A percentile compares a stretch with the other conserved stretches of the same genome.
Conservation (phyloP, 1,284 basidiomycete species). For the Xerocomus tenax region DNA sequence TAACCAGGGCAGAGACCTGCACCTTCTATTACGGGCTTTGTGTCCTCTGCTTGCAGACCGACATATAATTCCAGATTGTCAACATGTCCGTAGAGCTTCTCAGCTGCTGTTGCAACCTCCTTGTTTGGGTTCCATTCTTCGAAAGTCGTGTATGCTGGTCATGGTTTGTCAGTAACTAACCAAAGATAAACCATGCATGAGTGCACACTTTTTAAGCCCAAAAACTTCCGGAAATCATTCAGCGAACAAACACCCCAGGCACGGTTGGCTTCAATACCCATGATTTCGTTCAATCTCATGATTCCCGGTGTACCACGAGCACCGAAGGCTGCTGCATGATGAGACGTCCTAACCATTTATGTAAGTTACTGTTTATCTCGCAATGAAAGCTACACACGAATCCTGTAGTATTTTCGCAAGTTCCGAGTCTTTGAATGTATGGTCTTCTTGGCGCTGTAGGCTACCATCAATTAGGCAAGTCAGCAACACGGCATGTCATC, state of each 20-base stretch:
- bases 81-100: conserved; percentile 69
- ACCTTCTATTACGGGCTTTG: conserved; percentile 68
- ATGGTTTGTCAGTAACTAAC: neutral
- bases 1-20: conserved; percentile 79
- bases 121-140: conserved; percentile 77
- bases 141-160: conserved; percentile 53
- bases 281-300: conserved; percentile 73
- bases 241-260: conserved; percentile 77
- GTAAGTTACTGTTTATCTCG: conserved; percentile 1
- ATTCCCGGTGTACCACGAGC: conserved; percentile 68
- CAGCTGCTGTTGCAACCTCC: conserved; percentile 63
- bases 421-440: conserved; percentile 59
- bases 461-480: conserved; percentile 29
- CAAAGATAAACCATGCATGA: neutral
- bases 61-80: conserved; percentile 77
- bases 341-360: conserved; percentile 47
- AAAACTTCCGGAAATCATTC: conserved; percentile 78
- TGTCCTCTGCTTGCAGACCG: conserved; percentile 62
- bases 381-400: conserved; percentile 41
- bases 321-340: conserved; percentile 69
- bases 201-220: conserved; percentile 64
- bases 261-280: conserved; percentile 73
- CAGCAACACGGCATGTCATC: neutral
- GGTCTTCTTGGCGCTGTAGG: conserved; percentile 54
- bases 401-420: conserved; percentile 62